Evolutionary conservation across 768 basidiomycete genomes (phyloP).

Genomic region (Termitomyces sp.): DNA sequence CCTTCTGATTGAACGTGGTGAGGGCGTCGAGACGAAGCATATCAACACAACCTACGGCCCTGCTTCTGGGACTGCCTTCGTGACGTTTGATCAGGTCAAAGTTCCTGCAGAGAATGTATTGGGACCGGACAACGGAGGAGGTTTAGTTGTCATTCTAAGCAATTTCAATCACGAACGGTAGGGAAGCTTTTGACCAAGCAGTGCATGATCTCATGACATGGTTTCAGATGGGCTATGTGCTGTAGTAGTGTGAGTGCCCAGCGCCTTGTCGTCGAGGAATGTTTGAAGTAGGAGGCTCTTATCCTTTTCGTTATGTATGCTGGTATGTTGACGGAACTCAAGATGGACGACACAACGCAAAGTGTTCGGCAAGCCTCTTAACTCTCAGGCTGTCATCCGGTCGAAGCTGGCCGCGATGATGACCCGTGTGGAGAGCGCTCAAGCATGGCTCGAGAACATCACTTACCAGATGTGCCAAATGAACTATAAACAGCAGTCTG

Average conservation of each 20-base stretch:
- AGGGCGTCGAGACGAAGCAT: constrained; percentile 23
- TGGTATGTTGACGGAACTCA: background rate
- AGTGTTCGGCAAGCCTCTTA: constrained; percentile 73
- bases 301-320: background rate
- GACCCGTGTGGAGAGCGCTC: constrained; percentile 73
- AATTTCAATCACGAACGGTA: constrained; percentile 93
- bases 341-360: constrained; percentile 79
- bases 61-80: constrained; percentile 51
- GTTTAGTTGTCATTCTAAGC: constrained; percentile 42
- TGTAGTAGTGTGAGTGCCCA: constrained; percentile 53
- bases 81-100: constrained; percentile 32
- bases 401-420: constrained; percentile 81
- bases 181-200: background rate
- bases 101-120: constrained; percentile 57
- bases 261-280: constrained; percentile 70
- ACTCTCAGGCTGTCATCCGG: constrained; percentile 71
- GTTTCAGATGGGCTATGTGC: constrained; percentile 64
- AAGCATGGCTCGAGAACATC: constrained; percentile 84
- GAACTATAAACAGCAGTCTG: constrained; percentile 75
- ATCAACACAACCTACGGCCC: constrained; percentile 48
- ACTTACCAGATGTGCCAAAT: constrained; percentile 89
- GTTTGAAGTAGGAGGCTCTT: constrained; percentile 51
- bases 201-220: background rate
- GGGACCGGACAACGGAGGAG: constrained; percentile 48
- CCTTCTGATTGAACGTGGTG: constrained; percentile 13